Base-by-base conservation (phyloP, 148 eudicot species). In the Gaultheria prostrata region DNA sequence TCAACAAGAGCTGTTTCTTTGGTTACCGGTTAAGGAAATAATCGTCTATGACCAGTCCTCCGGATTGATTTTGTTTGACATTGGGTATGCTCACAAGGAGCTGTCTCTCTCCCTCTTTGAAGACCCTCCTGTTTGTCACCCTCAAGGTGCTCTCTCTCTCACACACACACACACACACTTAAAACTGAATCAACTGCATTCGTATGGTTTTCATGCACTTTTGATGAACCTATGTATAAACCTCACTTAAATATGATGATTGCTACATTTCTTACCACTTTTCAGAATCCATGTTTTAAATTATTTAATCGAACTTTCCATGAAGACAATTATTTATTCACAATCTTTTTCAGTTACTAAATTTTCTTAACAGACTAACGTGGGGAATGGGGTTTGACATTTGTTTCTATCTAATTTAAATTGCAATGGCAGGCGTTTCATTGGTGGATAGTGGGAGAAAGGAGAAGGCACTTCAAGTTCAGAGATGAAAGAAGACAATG, bases 11-110 rank as follows among this genome's bases (percentile, higher is more conserved):
- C 91, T 95, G 1, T 95, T 95, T 57, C 77, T 95, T 10, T 95
- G 97, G 98, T 81, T 95, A 4, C 93, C 93, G 0, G 93, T 95
- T 1, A 92, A 91, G 82, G 97, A 86, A 32, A 93, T 95, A 35
- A 87, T 95, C 1, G 95, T 95, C 39, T 49, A 80, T 50, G 95
- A 95, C 78, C 95, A 92, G 24, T 79, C 88, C 5, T 89, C 95
- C 24, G 95, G 98, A 8, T 75, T 95, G 3, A 92, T 93, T 20
- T 26, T 89, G 80, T 89, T 95, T 43, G 87, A 95, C 83, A 92
- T 95, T 76, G 93, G 94, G 59, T 70, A 91, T 84, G 97, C 97
- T 24, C 83, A 87, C 32, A 91, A 92, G 70, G 92, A 90, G 81
- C 87, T 93, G 43, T 84, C 97, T 72, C 87, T 90, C 18, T 91